Base-by-base conservation (phyloP, 225 moss, liverwort and hornwort genomes). In the Physcomitrellopsis africana region DNA sequence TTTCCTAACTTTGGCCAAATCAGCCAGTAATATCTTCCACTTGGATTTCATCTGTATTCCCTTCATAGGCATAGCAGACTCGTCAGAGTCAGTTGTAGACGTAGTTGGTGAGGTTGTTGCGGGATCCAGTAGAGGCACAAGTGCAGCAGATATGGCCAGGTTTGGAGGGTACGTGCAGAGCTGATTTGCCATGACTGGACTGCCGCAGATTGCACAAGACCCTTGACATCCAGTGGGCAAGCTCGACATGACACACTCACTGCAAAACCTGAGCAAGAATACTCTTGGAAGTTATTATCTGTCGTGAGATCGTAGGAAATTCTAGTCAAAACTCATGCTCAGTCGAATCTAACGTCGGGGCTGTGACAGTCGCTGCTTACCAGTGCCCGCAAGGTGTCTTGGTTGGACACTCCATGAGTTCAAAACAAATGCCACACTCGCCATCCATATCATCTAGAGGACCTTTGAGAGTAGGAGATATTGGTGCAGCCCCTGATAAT, bases 31-130 rank as follows among this genome's bases (percentile, higher is more conserved):
- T 65, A 92, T 84, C 86, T 93, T 94, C 70, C 94, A 76, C 78
- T 97, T 97, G 45, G 97, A 97, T 62, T 90, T 94, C 92, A 97
- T 97, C 54, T 97, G 93, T 18, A 97, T 89, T 75, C 97, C 97
- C 78, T 87, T 91, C 24, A 74, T 73, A 72, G 80, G 78, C 65
- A 77, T 76, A 47, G 60, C 80, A 11, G 83, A 77, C 73, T 94
- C 94, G 63, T 89, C 89, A 51, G 82, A 77, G 72, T 84, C 82
- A 60, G 78, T 82, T 62, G 77, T 84, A 27, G 87, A 81, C 26
- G 88, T 79, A 17, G 86, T 48, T 72, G 86, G 86, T 57, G 86
- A 86, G n/a, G 76, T 51, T 37, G 86, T 77, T 52, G 76, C 62
- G 65, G 87, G 72, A 64, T 94, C 94, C 81, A 94, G 69, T 7